A percentile compares a stretch with the other conserved stretches of the same genome.
These are phyloP conservation scores for Pseudonectria foliicola DNA, from an alignment of 2,329 filamentous ascomycete species.

Conservation along the genomic window DNA sequence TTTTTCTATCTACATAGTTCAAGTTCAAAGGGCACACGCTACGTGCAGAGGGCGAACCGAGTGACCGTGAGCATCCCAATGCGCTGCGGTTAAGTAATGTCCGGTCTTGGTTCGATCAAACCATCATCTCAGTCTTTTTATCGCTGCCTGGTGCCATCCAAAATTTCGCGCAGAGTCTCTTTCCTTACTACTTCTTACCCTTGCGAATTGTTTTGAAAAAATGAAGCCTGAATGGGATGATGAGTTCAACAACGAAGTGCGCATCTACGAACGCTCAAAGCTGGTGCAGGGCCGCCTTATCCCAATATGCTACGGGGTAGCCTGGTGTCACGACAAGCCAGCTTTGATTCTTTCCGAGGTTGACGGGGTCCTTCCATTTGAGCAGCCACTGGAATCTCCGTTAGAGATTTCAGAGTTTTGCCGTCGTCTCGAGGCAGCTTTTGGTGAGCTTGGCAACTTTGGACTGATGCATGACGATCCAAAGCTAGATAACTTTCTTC, in stretches of 20 bases:
- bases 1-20: too few relatives aligned
- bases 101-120: neutral
- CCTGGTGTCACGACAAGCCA: constrained; percentile 4
- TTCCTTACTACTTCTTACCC: constrained; percentile 7
- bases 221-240: constrained; percentile 8
- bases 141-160: neutral
- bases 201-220: constrained; percentile 10
- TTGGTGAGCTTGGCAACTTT: neutral
- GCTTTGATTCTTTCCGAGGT: constrained; percentile 10
- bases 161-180: neutral
- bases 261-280: constrained; percentile 6
- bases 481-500: constrained; percentile 8
- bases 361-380: constrained; percentile 3
- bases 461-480: constrained; percentile 4
- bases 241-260: constrained; percentile 12
- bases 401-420: constrained; percentile 1
- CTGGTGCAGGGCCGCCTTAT: constrained; percentile 8
- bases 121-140: neutral
- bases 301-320: constrained; percentile 9
- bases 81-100: neutral
- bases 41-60: neutral
- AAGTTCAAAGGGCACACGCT: neutral
- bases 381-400: constrained; percentile 2
- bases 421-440: neutral
- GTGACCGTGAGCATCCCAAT: constrained; percentile 1